phyloP scores from a whole-genome alignment of 805 yeast genomes.

The Huiozyma naganishii region DNA sequence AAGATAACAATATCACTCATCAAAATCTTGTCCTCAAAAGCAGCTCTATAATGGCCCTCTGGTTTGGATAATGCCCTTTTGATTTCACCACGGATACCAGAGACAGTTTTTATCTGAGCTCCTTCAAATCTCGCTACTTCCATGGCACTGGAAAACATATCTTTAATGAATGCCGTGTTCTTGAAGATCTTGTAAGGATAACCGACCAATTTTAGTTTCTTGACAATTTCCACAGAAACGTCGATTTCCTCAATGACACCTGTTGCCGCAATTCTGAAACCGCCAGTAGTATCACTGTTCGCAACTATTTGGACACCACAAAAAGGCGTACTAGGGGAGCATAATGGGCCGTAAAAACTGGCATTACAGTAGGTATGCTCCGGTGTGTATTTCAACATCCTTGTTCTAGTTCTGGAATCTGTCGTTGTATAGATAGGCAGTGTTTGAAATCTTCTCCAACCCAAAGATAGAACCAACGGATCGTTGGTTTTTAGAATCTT shows the following conservation, averaged over 20 bases:
- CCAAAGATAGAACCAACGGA: slow-evolving; percentile 84
- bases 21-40: slow-evolving; percentile 89
- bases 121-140: slow-evolving; percentile 98
- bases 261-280: slow-evolving; percentile 92
- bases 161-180: slow-evolving; percentile 94
- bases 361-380: slow-evolving; percentile 96
- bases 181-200: slow-evolving; percentile 87
- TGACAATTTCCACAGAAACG: slow-evolving; percentile 80
- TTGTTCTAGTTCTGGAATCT: slow-evolving; percentile 93
- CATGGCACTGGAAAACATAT: slow-evolving; percentile 84
- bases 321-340: slow-evolving; percentile 94
- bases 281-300: slow-evolving; percentile 71
- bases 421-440: slow-evolving; percentile 91
- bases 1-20: slow-evolving; percentile 83
- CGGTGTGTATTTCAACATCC: slow-evolving; percentile 97
- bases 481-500: slow-evolving; percentile 91
- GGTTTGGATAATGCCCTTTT: slow-evolving; percentile 90
- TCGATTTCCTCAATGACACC: slow-evolving; percentile 94
- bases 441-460: slow-evolving; percentile 98
- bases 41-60: slow-evolving; percentile 91
- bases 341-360: slow-evolving; percentile 92
- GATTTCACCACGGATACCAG: slow-evolving; percentile 96
- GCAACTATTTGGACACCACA: slow-evolving; percentile 90
- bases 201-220: slow-evolving; percentile 90
- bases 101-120: slow-evolving; percentile 90